Evolutionary conservation across 176 grass and related monocot genomes (phyloP), one percentile per base, ranked within the genome.

Genomic region (Ananas comosus): DNA sequence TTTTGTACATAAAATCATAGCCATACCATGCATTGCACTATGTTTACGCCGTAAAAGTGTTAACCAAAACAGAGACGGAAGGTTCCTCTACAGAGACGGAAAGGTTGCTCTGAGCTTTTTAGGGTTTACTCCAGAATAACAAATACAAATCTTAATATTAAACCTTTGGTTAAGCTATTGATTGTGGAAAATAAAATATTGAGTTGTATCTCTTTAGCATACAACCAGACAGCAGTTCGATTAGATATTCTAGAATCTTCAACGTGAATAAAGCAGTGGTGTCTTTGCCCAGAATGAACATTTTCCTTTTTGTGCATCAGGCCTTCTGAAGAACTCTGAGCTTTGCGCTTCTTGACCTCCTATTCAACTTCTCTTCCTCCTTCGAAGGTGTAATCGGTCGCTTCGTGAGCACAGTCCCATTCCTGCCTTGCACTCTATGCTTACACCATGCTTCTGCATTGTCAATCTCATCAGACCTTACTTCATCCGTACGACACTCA

Each of bases 341-440:
- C 81, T 94, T 94, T n/a, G 91, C 91, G 63, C 91, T 94, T 85
- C 91, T 91, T 80, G 82, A 96, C 83, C 88, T 91, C 50, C 82
- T 80, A 72, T 96, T 96, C 75, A 96, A 73, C 70, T 80, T 76
- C 67, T 96, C 91, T 81, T 96, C 91, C 69, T 88, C 80, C 68
- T 88, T 70, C 2, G 85, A 88, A 66, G 91, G 91, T 50, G 82
- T 91, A 73, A 88, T 88, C 12, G 91, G 91, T 72, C 88, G 85
- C 71, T 91, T 96, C 4, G 88, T 96, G 52, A 96, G 82, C 72
- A 96, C 54, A 16, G 72, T 88, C n/a, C 91, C 91, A n/a, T 82
- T 80, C 66, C 16, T 91, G 48, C 91, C 85, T 12, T 74, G 70
- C 64, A 96, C 74, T 53, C 74, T 88, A 49, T 80, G 79, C 57